phyloP scores from a whole-genome alignment of 345 rosid species.

The Camelina sativa region DNA sequence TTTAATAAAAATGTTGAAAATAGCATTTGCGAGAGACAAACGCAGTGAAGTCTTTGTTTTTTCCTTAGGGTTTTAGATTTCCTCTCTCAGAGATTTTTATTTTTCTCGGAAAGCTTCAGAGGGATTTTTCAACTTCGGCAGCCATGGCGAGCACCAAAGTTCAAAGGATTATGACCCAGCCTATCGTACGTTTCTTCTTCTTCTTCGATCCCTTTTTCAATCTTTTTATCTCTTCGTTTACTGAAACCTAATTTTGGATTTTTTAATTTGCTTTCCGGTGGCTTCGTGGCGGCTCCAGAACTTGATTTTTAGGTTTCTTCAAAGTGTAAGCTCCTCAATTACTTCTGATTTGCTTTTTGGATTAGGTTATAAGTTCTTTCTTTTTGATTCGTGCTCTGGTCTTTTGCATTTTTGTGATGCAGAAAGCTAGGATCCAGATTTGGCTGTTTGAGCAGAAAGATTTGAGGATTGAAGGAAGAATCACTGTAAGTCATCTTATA shows the following conservation, averaged over 20 bases:
- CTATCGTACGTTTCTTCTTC: slow-evolving; percentile 53
- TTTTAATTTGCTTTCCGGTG: slow-evolving; percentile 26
- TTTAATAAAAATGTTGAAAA: neutral
- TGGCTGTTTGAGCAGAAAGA: slow-evolving; percentile 99
- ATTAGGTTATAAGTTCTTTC: neutral
- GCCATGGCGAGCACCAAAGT: slow-evolving; percentile 91
- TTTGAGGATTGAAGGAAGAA: slow-evolving; percentile 81
- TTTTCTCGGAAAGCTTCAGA: slow-evolving; percentile 9
- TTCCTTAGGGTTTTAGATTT: slow-evolving; percentile 35
- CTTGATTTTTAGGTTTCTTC: slow-evolving; percentile 94
- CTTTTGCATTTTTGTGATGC: slow-evolving; percentile 10
- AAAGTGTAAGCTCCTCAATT: slow-evolving; percentile 62
- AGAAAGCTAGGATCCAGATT: slow-evolving; percentile 98
- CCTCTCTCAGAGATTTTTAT: neutral
- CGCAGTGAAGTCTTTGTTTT: neutral
- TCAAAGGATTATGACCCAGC: slow-evolving; percentile 85
- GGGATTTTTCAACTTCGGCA: slow-evolving; percentile 13
- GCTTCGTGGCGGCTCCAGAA: slow-evolving; percentile 54
- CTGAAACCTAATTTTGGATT: neutral
- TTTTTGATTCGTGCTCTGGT: slow-evolving; percentile 13
- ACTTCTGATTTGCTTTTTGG: slow-evolving; percentile 14
- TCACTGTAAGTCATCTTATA: slow-evolving; percentile 36
- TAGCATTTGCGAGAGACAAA: neutral
- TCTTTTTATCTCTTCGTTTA: neutral
- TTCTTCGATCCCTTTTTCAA: neutral